Conservation (phyloP, 1,284 basidiomycete genomes). For the Ustilago shanxiensis region DNA sequence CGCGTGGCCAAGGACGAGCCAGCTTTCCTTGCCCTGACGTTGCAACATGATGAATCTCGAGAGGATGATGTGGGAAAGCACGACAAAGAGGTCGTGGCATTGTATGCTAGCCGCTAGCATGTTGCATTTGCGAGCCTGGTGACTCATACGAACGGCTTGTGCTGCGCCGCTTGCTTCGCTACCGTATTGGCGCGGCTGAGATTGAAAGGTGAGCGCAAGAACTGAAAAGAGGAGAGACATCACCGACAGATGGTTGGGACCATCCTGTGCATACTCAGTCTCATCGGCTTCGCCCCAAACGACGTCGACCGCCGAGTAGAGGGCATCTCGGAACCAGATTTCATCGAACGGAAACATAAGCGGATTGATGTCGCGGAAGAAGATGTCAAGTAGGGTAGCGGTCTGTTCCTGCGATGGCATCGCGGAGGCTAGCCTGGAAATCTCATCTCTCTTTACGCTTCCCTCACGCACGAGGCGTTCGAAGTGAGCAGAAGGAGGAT, state of each 20-base stretch:
- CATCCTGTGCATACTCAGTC: slow-evolving; percentile 15
- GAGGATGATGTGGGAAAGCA: slow-evolving; percentile 19
- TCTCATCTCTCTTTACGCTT: slow-evolving; percentile 7
- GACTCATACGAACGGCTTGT: slow-evolving; percentile 15
- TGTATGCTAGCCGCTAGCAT: slow-evolving; percentile 23
- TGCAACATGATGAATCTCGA: slow-evolving; percentile 26
- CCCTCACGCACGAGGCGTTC: slow-evolving; percentile 30
- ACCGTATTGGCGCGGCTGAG: slow-evolving; percentile 14
- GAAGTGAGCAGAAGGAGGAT: slow-evolving; percentile 32
- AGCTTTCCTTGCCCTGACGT: slow-evolving; percentile 34
- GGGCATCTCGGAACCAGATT: slow-evolving; percentile 31
- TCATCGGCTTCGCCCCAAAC: slow-evolving; percentile 19
- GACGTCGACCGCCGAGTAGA: slow-evolving; percentile 22
- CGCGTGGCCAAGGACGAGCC: slow-evolving; percentile 16
- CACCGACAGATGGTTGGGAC: slow-evolving; percentile 24
- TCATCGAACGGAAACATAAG: slow-evolving; percentile 43
- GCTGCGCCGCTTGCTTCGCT: slow-evolving; percentile 14
- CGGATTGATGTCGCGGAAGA: slow-evolving; percentile 40
- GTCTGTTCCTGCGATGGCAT: slow-evolving; percentile 22
- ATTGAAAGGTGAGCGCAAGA: slow-evolving; percentile 17
- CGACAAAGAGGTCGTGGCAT: slow-evolving; percentile 22
- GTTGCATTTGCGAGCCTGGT: slow-evolving; percentile 6
- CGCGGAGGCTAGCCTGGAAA: slow-evolving; percentile 10
- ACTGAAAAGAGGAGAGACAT: slow-evolving; percentile 19
- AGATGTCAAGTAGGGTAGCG: slow-evolving; percentile 15